These are phyloP conservation scores for Pharnaceum exiguum DNA, from an alignment of 148 eudicot species.

Conservation along the genomic window DNA sequence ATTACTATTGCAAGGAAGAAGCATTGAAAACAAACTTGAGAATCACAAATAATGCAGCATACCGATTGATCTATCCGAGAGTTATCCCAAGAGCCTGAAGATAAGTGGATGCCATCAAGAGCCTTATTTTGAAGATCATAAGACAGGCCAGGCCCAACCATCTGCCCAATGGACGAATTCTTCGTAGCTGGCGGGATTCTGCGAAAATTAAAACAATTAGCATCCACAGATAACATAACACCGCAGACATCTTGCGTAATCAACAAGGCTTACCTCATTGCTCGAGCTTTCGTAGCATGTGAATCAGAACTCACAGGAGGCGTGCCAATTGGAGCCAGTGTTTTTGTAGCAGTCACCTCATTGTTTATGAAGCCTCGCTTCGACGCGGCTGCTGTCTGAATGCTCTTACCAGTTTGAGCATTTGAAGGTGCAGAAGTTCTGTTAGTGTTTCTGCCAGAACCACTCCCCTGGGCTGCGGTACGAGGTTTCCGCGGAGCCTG, in stretches of 20 bases:
- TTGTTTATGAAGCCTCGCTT: constrained; percentile 29
- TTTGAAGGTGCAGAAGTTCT: constrained; percentile 26
- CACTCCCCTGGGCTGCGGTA: constrained; percentile 32
- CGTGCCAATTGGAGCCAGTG: constrained; percentile 72
- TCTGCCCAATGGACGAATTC: constrained; percentile 27
- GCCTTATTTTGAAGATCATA: constrained; percentile 48
- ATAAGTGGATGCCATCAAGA: constrained; percentile 37
- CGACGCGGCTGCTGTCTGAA: constrained; percentile 27
- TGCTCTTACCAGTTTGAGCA: constrained; percentile 34
- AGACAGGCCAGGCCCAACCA: constrained; percentile 28
- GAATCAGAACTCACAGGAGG: constrained; percentile 44
- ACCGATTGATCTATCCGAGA: constrained; percentile 57
- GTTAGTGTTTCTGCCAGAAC: constrained; percentile 24
- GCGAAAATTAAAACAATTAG: constrained; percentile 7
- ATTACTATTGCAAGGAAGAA: not conserved
- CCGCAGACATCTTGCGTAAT: not conserved
- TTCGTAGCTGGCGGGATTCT: constrained; percentile 45
- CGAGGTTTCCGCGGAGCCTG: constrained; percentile 59
- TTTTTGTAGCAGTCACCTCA: constrained; percentile 42
- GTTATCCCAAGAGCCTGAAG: constrained; percentile 54
- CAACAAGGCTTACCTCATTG: constrained; percentile 41
- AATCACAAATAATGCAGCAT: constrained; percentile 10
- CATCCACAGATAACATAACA: not conserved
- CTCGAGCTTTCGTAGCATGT: constrained; percentile 35
- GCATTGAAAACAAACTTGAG: not conserved